Percentiles rank a stretch among this genome's conserved stretches.
Conservation (phyloP, 2,329 filamentous ascomycete genomes). For the Microsporum ferrugineum region DNA sequence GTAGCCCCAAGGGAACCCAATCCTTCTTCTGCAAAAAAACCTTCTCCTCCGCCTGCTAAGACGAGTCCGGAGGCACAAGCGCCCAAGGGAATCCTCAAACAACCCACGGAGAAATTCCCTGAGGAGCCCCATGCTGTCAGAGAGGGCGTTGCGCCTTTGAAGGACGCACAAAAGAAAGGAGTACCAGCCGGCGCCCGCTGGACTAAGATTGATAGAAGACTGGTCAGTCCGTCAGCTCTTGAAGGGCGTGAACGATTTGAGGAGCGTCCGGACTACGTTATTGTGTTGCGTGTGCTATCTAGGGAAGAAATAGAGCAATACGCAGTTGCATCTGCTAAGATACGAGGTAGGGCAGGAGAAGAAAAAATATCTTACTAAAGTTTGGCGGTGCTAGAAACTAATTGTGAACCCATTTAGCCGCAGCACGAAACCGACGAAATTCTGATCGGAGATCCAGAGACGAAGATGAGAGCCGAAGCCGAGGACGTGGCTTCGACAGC, state of each 20-base stretch:
- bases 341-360: conserved; percentile 52
- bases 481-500: conserved; percentile 19
- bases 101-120: conserved; percentile 70
- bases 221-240: conserved; percentile 82
- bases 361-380: background rate
- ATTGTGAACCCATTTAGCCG: background rate
- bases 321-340: conserved; percentile 65
- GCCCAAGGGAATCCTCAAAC: conserved; percentile 75
- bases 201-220: conserved; percentile 81
- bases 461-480: conserved; percentile 32
- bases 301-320: conserved; percentile 85
- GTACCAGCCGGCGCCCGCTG: conserved; percentile 71
- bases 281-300: conserved; percentile 75
- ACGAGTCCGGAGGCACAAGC: conserved; percentile 26
- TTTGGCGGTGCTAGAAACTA: background rate
- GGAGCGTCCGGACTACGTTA: conserved; percentile 84
- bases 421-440: conserved; percentile 17
- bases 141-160: conserved; percentile 87
- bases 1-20: background rate
- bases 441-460: conserved; percentile 27
- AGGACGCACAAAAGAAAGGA: conserved; percentile 63
- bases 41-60: conserved; percentile 43
- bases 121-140: conserved; percentile 73
- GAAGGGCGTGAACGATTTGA: conserved; percentile 81
- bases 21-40: background rate